Base-by-base conservation (phyloP, 1,139 yeast genomes). In the Yamadazyma kanchanaburiensis region DNA sequence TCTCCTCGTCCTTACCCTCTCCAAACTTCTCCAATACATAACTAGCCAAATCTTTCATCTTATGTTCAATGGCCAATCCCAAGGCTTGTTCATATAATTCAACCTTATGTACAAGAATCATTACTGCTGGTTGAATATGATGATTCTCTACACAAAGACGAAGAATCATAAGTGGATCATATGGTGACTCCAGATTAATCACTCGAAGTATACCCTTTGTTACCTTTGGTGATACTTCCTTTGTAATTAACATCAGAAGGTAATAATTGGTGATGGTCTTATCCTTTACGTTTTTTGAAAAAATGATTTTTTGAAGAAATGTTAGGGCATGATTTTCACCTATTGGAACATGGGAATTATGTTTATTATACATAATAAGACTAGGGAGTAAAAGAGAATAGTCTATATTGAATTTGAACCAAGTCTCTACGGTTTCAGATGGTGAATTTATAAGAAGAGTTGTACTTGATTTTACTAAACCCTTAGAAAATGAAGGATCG, bases 81-180 rank as follows among this genome's bases (percentile, higher is more conserved):
- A 89, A 77, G 0, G 97, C 97, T 36, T 85, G 91, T 37, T 86
- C 95, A 49, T 70, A 85, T 28, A 83, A 64, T 4, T 70, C 76
- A 61, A 86, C 60, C 34, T 65, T 71, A 33, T 76, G 66, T 2
- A 89, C 75, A 43, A 84, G 77, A 20, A 91, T 72, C 35, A 75
- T 71, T 5, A 87, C 78, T 0, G 94, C 87, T 1, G 89, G 74
- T 38, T 75, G 75, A 27, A 70, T 64, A 35, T 75, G 77, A 11
- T 70, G 55, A 46, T 75, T 70, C 29, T 72, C 71, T 30, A 83
- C 68, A 46, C 95, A 85, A 23, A 88, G 56, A 33, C 97, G 64
- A 25, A 91, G 56, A 2, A 89, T 75, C 42, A 84, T 85, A 42
- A 86, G 88, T 3, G 78, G 59, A 49, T 88, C 94, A 47, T 72